These are phyloP conservation scores for Beauveria rudraprayagi DNA, from an alignment of 2,329 filamentous ascomycete species.

Conservation along the genomic window DNA sequence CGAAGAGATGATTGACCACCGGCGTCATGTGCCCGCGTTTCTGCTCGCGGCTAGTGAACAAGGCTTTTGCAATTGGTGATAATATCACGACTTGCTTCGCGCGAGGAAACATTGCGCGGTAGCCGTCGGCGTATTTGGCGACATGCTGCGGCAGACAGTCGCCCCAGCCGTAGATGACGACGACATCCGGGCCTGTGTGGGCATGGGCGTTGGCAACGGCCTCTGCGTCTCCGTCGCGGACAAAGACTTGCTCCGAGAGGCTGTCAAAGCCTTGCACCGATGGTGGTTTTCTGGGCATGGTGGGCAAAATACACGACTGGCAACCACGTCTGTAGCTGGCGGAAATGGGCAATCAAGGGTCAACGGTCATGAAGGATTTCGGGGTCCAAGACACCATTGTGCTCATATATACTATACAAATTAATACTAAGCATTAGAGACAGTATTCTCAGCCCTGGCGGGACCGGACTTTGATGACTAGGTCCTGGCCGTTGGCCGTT, in stretches of 20 bases:
- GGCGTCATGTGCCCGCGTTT: conserved; percentile 38
- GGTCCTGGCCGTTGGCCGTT: neutral
- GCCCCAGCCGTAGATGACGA: conserved; percentile 51
- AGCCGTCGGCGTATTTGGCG: conserved; percentile 47
- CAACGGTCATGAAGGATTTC: neutral
- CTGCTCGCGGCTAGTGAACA: conserved; percentile 34
- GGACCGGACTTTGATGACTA: conserved; percentile 7
- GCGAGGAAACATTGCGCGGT: conserved; percentile 40
- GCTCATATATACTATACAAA: neutral
- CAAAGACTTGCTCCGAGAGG: conserved; percentile 39
- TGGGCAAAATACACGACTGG: neutral
- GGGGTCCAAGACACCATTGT: no score
- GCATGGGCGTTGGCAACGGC: conserved; percentile 13
- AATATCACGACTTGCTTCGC: conserved; percentile 44
- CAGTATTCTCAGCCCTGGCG: neutral
- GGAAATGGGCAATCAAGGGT: neutral
- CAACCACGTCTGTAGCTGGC: neutral
- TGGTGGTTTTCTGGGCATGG: conserved; percentile 14
- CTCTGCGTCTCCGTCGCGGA: conserved; percentile 28
- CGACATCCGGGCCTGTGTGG: conserved; percentile 31
- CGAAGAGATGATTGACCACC: conserved; percentile 32
- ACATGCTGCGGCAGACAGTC: conserved; percentile 47
- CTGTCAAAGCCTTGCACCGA: conserved; percentile 37
- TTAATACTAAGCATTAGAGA: no score
- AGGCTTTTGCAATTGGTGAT: conserved; percentile 39